A percentile compares a stretch with the other conserved stretches of the same genome.
Conservation (phyloP, 129 eudicot species). For the Saposhnikovia divaricata region DNA sequence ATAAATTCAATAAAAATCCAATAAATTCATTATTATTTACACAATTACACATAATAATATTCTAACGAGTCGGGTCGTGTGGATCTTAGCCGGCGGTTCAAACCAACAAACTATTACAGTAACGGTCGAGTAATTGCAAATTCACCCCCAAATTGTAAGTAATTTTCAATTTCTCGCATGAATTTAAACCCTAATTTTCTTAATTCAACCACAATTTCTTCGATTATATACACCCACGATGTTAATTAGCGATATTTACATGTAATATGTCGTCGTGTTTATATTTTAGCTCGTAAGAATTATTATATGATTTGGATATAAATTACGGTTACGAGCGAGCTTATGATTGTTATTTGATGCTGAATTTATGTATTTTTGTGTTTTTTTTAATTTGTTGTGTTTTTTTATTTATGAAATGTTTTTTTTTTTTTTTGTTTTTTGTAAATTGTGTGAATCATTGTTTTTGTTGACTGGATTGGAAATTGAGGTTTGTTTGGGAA, state of each 20-base stretch:
- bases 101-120: background rate
- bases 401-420: background rate
- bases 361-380: background rate
- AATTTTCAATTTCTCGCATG: background rate
- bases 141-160: background rate
- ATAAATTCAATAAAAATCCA: background rate
- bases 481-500: background rate
- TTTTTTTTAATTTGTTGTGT: background rate
- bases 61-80: background rate
- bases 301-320: background rate
- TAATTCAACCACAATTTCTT: background rate
- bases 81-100: slow-evolving; percentile 19
- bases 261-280: background rate
- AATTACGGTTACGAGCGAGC: background rate
- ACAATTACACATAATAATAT: too few relatives aligned
- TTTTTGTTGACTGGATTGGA: background rate
- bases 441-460: background rate
- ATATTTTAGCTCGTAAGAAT: background rate
- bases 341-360: background rate
- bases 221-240: background rate
- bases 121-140: slow-evolving; percentile 4
- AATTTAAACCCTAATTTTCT: background rate
- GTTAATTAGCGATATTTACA: background rate
- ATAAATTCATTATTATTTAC: background rate
- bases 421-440: background rate